A percentile compares a stretch with the other conserved stretches of the same genome.
Conservation (phyloP, 371 early-diverging fungal species). For the Chytridium lagenaria region DNA sequence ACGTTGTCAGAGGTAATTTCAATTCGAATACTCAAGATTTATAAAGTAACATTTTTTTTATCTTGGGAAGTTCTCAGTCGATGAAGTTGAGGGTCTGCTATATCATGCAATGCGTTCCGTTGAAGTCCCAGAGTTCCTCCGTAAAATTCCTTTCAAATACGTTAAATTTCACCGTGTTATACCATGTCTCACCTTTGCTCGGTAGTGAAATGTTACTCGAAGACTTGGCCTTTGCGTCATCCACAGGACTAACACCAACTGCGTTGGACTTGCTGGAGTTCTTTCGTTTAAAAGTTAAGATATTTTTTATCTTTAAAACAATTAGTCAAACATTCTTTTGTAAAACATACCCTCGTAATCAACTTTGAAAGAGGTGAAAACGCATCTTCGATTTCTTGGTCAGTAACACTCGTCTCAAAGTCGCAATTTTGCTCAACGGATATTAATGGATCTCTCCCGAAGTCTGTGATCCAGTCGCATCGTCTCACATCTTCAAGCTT, state of each 20-base stretch:
- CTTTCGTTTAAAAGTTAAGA: neutral
- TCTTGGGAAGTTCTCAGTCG: no score
- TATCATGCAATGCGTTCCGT: no score
- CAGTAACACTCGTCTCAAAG: constrained; percentile 78
- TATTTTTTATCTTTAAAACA: constrained; percentile 6
- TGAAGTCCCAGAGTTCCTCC: neutral
- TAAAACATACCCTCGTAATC: constrained; percentile 38
- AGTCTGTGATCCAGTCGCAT: constrained; percentile 87
- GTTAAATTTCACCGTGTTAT: no score
- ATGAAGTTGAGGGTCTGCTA: no score
- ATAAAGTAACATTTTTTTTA: no score
- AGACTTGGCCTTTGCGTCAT: neutral
- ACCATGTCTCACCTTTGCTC: constrained; percentile 19
- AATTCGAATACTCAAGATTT: no score
- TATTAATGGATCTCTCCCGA: constrained; percentile 71
- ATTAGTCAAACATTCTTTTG: neutral
- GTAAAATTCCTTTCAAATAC: neutral
- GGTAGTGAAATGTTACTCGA: neutral
- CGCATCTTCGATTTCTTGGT: constrained; percentile 84
- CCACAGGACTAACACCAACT: no score
- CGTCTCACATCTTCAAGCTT: constrained; percentile 68
- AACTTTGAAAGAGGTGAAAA: constrained; percentile 62
- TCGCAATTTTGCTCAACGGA: constrained; percentile 81
- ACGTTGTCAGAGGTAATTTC: no score
- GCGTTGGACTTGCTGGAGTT: neutral